phyloP scores from a whole-genome alignment of 2,329 filamentous ascomycete species.

The Xylariaceae sp. region DNA sequence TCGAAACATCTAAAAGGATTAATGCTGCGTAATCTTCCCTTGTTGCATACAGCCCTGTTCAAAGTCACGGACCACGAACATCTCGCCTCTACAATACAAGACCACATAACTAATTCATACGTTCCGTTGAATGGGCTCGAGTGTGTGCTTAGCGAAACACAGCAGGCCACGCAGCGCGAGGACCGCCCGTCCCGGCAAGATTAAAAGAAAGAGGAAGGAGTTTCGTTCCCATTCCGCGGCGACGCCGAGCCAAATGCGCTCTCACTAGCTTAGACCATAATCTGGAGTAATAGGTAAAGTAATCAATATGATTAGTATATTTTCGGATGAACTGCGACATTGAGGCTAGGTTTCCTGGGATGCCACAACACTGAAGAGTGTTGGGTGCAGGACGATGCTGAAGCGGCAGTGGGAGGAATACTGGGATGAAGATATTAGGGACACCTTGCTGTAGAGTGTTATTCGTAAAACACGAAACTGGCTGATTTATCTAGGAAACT shows the following conservation, averaged over 20 bases:
- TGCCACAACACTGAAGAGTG: slow-evolving; percentile 3
- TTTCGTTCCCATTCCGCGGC: slow-evolving; percentile 16
- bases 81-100: slow-evolving; percentile 44
- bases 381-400: neutral
- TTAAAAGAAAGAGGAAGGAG: slow-evolving; percentile 9
- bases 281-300: slow-evolving; percentile 31
- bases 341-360: slow-evolving; percentile 37
- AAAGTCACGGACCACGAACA: slow-evolving; percentile 5
- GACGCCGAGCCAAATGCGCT: slow-evolving; percentile 21
- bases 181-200: neutral
- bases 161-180: neutral
- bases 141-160: neutral
- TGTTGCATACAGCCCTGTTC: slow-evolving; percentile 6
- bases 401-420: slow-evolving; percentile 3
- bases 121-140: neutral
- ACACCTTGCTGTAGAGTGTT: too few species aligned
- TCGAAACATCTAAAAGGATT: neutral
- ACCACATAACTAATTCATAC: neutral
- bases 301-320: slow-evolving; percentile 26
- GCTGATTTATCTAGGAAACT: too few species aligned
- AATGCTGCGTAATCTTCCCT: neutral
- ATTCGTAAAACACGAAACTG: too few species aligned
- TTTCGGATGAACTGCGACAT: slow-evolving; percentile 10
- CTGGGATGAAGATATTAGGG: too few species aligned
- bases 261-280: slow-evolving; percentile 29